Conservation (phyloP, 2,329 filamentous ascomycete genomes). For the Rutstroemia sydowiana region DNA sequence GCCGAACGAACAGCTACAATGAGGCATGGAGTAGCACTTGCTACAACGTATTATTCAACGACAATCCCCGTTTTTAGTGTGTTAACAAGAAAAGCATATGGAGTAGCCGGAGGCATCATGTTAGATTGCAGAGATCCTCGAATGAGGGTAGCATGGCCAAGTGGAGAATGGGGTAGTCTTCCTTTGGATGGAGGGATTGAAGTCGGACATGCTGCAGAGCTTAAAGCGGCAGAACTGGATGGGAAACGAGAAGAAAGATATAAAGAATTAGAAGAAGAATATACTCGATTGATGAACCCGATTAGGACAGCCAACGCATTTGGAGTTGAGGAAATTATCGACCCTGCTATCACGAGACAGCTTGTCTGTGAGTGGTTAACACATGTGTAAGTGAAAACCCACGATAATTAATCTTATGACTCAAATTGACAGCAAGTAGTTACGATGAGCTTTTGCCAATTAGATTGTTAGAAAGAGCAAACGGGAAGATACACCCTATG, state of each 20-base stretch:
- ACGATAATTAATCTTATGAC: not conserved
- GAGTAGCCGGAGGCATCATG: conserved; percentile 59
- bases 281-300: conserved; percentile 55
- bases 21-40: conserved; percentile 55
- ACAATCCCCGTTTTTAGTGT: conserved; percentile 57
- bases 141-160: conserved; percentile 56
- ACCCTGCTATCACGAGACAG: conserved; percentile 50
- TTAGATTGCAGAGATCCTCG: conserved; percentile 53
- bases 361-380: conserved; percentile 47
- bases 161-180: conserved; percentile 53
- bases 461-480: conserved; percentile 30
- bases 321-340: conserved; percentile 57
- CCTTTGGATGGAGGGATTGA: conserved; percentile 59
- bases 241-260: conserved; percentile 45
- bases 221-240: conserved; percentile 45
- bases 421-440: not conserved
- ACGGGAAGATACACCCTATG: conserved; percentile 36
- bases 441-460: conserved; percentile 24
- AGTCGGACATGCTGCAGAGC: conserved; percentile 52
- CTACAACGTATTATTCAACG: conserved; percentile 54
- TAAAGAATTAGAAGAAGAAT: conserved; percentile 51
- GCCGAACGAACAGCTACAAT: conserved; percentile 58
- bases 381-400: conserved; percentile 38
- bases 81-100: conserved; percentile 53
- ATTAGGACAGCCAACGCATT: conserved; percentile 57